Base-by-base conservation (phyloP, 2,329 filamentous ascomycete species). In the Hypocrella siamensis region DNA sequence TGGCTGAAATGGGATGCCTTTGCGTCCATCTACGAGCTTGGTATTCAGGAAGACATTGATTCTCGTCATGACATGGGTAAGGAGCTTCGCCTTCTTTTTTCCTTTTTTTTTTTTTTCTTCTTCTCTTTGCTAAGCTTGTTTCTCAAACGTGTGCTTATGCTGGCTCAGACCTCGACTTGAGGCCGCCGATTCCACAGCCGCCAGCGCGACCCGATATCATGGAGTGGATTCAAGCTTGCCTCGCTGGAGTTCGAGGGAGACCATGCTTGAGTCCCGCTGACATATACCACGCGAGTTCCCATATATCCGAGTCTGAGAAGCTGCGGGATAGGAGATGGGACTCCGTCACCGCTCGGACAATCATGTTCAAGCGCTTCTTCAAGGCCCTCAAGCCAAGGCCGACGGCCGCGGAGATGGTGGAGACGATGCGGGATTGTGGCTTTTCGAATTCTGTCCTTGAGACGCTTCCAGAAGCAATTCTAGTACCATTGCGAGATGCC, bases 381-480 rank as follows among this genome's bases (percentile, higher is more conserved):
- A 61, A 63, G 8, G 60, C 66, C 5, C 55, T 79, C 15, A 61
- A 57, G 12, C 53, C 60, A 7, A 58, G 61, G 11, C 64, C 60
- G 31, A 63, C 64, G 10, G 63, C 66, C 18, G 59, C 68, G 5
- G 68, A 77, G 39, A 70, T 79, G 39, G 78, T 92, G 3, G 77
- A 90, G 46, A 64, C 77, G 17, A 76, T 94, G 57, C 65, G 77
- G 36, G 61, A 71, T 27, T 76, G 76, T 38, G 76, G 78, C 0
- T 71, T 93, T 29, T 75, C 67, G 6, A 54, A 57, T 8, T 61
- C 67, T 17, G 59, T 86, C 30, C 65, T 96, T 12, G 82, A 93
- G 39, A 85, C 81, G 1, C 60, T 96, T 2, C 88, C 90, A 2
- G 84, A 93, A 52, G 75, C 82, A 17, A 65, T 94, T n/a, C 68